phyloP scores from a whole-genome alignment of 2,329 filamentous ascomycete species.

The Beauveria bassiana region DNA sequence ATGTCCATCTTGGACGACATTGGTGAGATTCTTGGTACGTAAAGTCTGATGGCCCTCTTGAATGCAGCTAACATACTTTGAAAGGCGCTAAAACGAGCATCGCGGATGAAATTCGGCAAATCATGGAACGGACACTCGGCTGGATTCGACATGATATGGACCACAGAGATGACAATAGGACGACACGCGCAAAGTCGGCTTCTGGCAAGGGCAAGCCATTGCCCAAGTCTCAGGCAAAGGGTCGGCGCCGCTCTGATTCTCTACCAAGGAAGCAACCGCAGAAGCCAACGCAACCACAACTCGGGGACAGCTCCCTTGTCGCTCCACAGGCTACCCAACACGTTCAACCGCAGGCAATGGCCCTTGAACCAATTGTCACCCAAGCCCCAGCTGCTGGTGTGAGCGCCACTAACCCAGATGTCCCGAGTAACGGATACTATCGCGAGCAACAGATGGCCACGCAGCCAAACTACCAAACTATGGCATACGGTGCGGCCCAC shows the following conservation, averaged over 20 bases:
- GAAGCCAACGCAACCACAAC: slow-evolving; percentile 1
- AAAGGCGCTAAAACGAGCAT: slow-evolving; percentile 38
- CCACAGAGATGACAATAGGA: slow-evolving; percentile 20
- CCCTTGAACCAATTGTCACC: neutral
- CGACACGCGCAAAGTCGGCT: neutral
- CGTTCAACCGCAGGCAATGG: neutral
- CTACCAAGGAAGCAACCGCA: slow-evolving; percentile 1
- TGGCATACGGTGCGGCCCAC: slow-evolving; percentile 24
- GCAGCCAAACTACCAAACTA: slow-evolving; percentile 22
- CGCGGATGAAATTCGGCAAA: slow-evolving; percentile 35
- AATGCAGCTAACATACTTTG: slow-evolving; percentile 15
- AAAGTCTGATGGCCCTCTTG: neutral
- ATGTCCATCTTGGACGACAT: slow-evolving; percentile 60
- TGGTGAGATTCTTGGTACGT: slow-evolving; percentile 57
- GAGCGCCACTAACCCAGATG: slow-evolving; percentile 10
- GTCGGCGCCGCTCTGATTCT: neutral
- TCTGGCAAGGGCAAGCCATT: neutral
- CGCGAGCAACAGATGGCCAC: slow-evolving; percentile 19
- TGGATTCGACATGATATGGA: slow-evolving; percentile 46
- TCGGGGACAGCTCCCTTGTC: neutral
- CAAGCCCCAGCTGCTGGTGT: neutral
- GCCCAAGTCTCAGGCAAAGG: slow-evolving; percentile 1
- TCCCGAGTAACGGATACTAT: slow-evolving; percentile 24
- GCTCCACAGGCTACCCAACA: neutral
- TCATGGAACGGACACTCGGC: slow-evolving; percentile 43